Conservation (phyloP, 352 stramenopile genomes). For the Pythium insidiosum region DNA sequence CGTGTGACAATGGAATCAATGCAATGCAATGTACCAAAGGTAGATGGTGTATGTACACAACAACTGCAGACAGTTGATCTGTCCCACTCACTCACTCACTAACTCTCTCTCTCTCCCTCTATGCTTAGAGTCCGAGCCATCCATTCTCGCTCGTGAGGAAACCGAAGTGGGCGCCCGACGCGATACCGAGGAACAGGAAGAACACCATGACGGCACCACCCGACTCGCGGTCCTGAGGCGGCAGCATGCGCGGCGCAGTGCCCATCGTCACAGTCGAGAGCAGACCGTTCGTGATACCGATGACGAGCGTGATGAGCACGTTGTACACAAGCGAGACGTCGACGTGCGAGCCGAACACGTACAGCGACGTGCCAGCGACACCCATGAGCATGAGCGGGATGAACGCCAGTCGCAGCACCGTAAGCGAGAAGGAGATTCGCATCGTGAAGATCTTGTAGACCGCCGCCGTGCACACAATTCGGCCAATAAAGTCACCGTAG, state of each 20-base stretch:
- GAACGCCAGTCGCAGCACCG: conserved; percentile 15
- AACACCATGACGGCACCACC: conserved; percentile 24
- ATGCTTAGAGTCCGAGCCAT: conserved; percentile 17
- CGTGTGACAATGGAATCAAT: too few relatives aligned
- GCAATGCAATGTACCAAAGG: too few relatives aligned
- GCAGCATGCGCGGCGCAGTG: conserved; percentile 14
- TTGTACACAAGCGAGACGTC: conserved; percentile 11
- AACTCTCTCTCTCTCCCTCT: too few relatives aligned
- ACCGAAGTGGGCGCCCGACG: conserved; percentile 22
- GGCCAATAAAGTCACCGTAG: conserved; percentile 28
- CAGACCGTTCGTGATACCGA: conserved; percentile 25
- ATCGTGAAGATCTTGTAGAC: conserved; percentile 19
- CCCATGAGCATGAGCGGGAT: conserved; percentile 22
- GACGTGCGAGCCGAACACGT: conserved; percentile 15
- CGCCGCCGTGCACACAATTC: conserved; percentile 14
- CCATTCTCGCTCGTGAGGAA: conserved; percentile 16
- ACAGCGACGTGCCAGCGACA: conserved; percentile 12
- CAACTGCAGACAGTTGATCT: too few relatives aligned
- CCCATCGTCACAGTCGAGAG: conserved; percentile 27
- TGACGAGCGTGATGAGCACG: conserved; percentile 17
- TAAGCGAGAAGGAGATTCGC: conserved; percentile 9
- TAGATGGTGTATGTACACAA: too few relatives aligned
- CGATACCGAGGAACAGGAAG: conserved; percentile 25
- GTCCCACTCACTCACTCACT: too few relatives aligned
- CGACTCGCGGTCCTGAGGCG: conserved; percentile 23